Conservation (phyloP, 352 stramenopile species). For the Phytophthora europaea region DNA sequence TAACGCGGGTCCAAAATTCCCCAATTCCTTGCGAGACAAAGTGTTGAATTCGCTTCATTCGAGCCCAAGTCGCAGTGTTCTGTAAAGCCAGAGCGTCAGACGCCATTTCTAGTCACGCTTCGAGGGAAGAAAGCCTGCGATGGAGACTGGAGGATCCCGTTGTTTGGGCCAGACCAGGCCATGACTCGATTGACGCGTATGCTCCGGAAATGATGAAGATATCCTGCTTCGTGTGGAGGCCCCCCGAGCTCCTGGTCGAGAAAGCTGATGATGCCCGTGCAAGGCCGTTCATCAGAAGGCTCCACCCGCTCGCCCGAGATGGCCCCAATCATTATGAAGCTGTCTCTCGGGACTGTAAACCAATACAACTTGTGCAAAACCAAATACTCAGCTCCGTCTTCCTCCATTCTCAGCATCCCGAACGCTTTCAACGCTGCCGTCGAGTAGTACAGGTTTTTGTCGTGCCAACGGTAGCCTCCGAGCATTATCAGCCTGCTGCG, state of each 20-base stretch:
- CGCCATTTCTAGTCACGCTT: not conserved
- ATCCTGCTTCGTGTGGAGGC: not conserved
- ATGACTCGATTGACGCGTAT: not conserved
- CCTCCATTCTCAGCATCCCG: conserved; percentile 8
- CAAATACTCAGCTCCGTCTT: conserved; percentile 4
- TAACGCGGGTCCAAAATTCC: too few relatives aligned
- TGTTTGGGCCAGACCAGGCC: conserved; percentile 1
- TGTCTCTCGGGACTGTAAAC: conserved; percentile 4
- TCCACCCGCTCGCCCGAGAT: conserved; percentile 1
- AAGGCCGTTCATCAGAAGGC: conserved; percentile 2
- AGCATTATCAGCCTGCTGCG: conserved; percentile 11
- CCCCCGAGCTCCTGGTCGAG: conserved; percentile 1
- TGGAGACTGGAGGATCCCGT: not conserved
- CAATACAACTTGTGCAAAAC: conserved; percentile 9
- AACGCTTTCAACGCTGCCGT: conserved; percentile 5
- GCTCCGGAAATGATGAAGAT: not conserved
- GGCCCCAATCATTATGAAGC: conserved; percentile 11
- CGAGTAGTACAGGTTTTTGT: conserved; percentile 8
- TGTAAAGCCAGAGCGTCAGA: not conserved
- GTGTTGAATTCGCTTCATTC: too few relatives aligned
- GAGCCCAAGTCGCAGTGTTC: too few relatives aligned
- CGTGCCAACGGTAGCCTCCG: not conserved
- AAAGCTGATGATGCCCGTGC: conserved; percentile 7
- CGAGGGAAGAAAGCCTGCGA: not conserved
- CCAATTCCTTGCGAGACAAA: not conserved